These are phyloP conservation scores for Abrus precatorius DNA, from an alignment of 306 rosid genomes.

Conservation along the genomic window DNA sequence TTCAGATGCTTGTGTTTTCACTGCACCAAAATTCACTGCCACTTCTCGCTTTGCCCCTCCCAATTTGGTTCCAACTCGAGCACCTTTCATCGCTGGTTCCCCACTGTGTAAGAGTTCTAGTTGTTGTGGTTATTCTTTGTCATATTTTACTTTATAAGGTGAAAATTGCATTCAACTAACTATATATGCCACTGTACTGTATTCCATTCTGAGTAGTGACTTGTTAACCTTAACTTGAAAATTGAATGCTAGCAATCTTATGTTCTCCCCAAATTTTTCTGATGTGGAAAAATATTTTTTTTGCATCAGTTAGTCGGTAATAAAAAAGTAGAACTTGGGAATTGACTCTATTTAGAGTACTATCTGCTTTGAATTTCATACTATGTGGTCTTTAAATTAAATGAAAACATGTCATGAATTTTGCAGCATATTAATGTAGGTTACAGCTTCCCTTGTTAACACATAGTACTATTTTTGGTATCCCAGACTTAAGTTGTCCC, in stretches of 20 bases:
- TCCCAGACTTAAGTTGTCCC: slow-evolving; percentile 3
- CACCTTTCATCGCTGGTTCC: slow-evolving; percentile 73
- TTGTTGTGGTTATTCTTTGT: not conserved
- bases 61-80: slow-evolving; percentile 44
- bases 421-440: not conserved
- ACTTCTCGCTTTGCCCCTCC: slow-evolving; percentile 54
- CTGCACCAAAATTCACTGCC: slow-evolving; percentile 50
- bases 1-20: slow-evolving; percentile 64
- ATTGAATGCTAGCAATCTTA: not conserved
- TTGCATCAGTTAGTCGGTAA: not conserved
- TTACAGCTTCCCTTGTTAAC: not conserved
- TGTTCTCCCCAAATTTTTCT: not conserved
- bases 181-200: not conserved
- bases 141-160: not conserved
- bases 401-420: not conserved
- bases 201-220: not conserved
- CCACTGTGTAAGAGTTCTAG: slow-evolving; percentile 64
- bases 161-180: not conserved
- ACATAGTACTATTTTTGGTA: not conserved
- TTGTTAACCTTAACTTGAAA: not conserved
- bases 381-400: not conserved
- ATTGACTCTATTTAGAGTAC: not conserved
- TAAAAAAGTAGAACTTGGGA: slow-evolving; percentile 9
- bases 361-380: not conserved
- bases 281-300: not conserved